phyloP scores from a whole-genome alignment of 2,329 filamentous ascomycete genomes.

The Phaeosphaeriaceae sp. region DNA sequence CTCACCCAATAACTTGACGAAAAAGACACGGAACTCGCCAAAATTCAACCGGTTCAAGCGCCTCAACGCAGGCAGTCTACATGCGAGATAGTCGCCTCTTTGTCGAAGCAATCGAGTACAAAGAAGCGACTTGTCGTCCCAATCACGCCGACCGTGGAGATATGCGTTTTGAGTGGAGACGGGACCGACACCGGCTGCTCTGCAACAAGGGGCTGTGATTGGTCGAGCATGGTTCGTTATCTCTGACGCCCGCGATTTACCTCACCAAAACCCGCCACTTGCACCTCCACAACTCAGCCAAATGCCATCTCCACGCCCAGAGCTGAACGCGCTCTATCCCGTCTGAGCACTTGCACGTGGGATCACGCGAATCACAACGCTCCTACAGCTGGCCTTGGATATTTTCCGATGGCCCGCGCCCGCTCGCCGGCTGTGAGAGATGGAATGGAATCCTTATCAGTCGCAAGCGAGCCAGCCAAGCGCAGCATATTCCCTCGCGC shows the following conservation, averaged over 20 bases:
- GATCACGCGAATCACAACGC: background rate
- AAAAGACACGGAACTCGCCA: background rate
- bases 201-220: background rate
- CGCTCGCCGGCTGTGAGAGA: background rate
- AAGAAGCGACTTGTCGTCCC: slow-evolving; percentile 7
- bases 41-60: background rate
- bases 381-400: background rate
- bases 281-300: slow-evolving; percentile 16
- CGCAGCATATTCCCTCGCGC: background rate
- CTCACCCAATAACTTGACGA: background rate
- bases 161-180: slow-evolving; percentile 10
- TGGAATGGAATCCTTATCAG: slow-evolving; percentile 25
- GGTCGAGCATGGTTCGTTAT: slow-evolving; percentile 18
- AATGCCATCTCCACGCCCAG: slow-evolving; percentile 24
- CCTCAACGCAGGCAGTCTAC: background rate
- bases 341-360: slow-evolving; percentile 1
- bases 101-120: slow-evolving; percentile 24
- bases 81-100: slow-evolving; percentile 8
- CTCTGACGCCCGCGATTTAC: slow-evolving; percentile 26
- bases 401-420: background rate
- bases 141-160: slow-evolving; percentile 15
- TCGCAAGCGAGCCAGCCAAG: slow-evolving; percentile 11
- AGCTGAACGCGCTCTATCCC: slow-evolving; percentile 1
- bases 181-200: background rate
- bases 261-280: slow-evolving; percentile 26